Evolutionary conservation across 805 yeast species (phyloP).

Genomic region (Pichia rugopelliculosa): DNA sequence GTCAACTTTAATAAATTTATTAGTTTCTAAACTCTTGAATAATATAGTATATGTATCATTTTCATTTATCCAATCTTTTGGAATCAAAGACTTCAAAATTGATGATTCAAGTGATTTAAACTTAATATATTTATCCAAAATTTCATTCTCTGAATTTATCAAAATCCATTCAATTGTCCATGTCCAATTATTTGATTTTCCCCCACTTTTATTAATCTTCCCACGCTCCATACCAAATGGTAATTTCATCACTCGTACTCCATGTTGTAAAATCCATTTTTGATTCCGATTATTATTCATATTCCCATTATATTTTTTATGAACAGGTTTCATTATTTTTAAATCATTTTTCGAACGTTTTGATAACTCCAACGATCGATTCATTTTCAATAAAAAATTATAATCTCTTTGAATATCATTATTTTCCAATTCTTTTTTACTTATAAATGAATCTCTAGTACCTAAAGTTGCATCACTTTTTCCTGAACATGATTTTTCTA

Average conservation of each 20-base stretch:
- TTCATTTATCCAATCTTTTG: constrained; percentile 19
- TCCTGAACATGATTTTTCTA: constrained; percentile 58
- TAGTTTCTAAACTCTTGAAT: constrained; percentile 29
- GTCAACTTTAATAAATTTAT: background rate
- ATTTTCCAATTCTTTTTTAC: constrained; percentile 38
- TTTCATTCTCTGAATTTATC: constrained; percentile 19
- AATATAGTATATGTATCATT: constrained; percentile 16
- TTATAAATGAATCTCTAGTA: constrained; percentile 44
- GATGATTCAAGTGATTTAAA: constrained; percentile 35
- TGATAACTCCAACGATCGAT: constrained; percentile 23
- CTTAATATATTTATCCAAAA: constrained; percentile 23
- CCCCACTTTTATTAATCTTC: constrained; percentile 40
- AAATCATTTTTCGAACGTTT: constrained; percentile 2
- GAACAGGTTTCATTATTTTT: constrained; percentile 25
- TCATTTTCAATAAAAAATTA: constrained; percentile 54
- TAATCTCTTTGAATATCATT: constrained; percentile 73
- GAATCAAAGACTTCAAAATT: constrained; percentile 33
- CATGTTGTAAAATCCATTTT: constrained; percentile 31
- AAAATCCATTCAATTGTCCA: constrained; percentile 81
- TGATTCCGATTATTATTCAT: constrained; percentile 10
- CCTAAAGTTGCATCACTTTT: constrained; percentile 35
- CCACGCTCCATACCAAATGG: constrained; percentile 76
- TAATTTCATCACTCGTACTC: constrained; percentile 53
- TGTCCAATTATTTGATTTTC: constrained; percentile 52
- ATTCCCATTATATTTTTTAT: constrained; percentile 36